These are phyloP conservation scores for Candida schatavii DNA, from an alignment of 805 yeast species.

Conservation along the genomic window DNA sequence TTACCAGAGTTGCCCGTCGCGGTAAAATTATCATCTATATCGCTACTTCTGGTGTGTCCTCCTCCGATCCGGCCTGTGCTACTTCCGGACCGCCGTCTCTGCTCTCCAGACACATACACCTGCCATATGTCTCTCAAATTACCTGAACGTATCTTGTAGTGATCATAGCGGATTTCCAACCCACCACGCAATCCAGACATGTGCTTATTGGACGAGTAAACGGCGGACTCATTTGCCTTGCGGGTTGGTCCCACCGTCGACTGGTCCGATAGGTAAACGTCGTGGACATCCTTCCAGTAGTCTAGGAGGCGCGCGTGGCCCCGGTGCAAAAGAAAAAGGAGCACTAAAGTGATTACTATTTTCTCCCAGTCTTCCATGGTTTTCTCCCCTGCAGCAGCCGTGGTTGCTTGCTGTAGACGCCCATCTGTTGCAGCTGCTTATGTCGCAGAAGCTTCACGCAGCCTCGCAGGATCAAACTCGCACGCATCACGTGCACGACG, in stretches of 20 bases:
- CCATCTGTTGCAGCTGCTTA: too few relatives aligned
- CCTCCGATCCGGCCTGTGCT: too few relatives aligned
- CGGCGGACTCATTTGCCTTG: slow-evolving; percentile 66
- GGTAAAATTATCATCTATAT: too few relatives aligned
- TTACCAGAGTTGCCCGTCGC: slow-evolving; percentile 21
- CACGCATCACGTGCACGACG: too few relatives aligned
- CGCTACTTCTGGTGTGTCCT: slow-evolving; percentile 13
- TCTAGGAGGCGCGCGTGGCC: slow-evolving; percentile 24
- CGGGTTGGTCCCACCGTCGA: slow-evolving; percentile 64
- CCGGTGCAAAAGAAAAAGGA: slow-evolving; percentile 16
- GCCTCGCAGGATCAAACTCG: too few relatives aligned
- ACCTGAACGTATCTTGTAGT: slow-evolving; percentile 71
- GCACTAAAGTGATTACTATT: slow-evolving; percentile 17
- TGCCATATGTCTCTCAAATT: slow-evolving; percentile 73
- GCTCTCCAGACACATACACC: slow-evolving; percentile 33
- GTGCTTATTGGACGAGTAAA: slow-evolving; percentile 69
- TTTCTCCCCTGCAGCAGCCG: too few relatives aligned
- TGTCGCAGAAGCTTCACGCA: too few relatives aligned
- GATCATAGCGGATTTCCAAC: slow-evolving; percentile 56
- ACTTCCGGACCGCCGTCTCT: too few relatives aligned
- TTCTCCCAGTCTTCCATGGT: slow-evolving; percentile 7
- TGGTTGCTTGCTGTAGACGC: too few relatives aligned
- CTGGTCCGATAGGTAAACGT: slow-evolving; percentile 59
- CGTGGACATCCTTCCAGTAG: slow-evolving; percentile 52
- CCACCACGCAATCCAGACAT: slow-evolving; percentile 70